These are phyloP conservation scores for Gonapodya sp. DNA, from an alignment of 192 early-diverging fungal species.

Conservation along the genomic window DNA sequence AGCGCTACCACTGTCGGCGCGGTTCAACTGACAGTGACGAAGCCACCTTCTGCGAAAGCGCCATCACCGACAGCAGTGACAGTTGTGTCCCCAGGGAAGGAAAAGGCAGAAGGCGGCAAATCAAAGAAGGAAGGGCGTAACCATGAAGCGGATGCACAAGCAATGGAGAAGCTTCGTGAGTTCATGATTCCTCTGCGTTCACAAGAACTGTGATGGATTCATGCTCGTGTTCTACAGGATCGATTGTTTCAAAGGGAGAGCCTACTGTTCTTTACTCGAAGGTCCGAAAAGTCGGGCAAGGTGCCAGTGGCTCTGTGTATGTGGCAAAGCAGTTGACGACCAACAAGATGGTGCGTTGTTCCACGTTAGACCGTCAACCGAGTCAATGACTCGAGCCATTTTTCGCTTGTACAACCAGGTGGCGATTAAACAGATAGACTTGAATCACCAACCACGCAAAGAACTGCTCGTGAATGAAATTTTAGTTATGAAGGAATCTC, in stretches of 20 bases:
- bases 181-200: too few species aligned
- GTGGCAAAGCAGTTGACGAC: slow-evolving; percentile 68
- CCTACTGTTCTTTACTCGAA: slow-evolving; percentile 86
- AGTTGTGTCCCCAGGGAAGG: slow-evolving; percentile 37
- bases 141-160: slow-evolving; percentile 84
- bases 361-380: neutral
- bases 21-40: slow-evolving; percentile 20
- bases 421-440: slow-evolving; percentile 91
- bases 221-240: slow-evolving; percentile 14
- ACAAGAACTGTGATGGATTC: too few species aligned
- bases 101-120: slow-evolving; percentile 38
- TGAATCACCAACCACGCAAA: slow-evolving; percentile 75
- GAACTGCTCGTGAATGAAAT: slow-evolving; percentile 91
- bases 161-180: slow-evolving; percentile 82
- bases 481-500: slow-evolving; percentile 84
- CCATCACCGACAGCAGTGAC: slow-evolving; percentile 13
- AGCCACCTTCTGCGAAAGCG: slow-evolving; percentile 21
- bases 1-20: neutral
- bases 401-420: slow-evolving; percentile 29
- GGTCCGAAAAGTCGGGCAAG: slow-evolving; percentile 93
- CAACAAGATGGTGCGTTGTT: slow-evolving; percentile 19
- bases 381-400: neutral
- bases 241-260: slow-evolving; percentile 83
- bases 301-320: slow-evolving; percentile 97
- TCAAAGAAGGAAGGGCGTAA: slow-evolving; percentile 67